Evolutionary conservation across 768 basidiomycete species (phyloP).

Genomic region (Postia placenta): DNA sequence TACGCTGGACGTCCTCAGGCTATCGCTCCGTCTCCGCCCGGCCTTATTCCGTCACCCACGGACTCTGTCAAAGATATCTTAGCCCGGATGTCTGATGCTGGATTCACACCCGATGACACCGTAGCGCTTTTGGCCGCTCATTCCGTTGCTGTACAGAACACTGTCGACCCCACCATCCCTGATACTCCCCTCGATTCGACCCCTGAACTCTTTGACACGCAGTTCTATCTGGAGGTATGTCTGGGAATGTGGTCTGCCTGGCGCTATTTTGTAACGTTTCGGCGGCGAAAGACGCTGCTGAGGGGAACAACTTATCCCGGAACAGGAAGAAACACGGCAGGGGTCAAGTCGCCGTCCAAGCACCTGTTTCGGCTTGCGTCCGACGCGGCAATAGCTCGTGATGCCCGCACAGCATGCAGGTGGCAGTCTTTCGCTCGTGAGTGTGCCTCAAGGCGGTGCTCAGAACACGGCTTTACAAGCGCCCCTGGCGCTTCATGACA

Average conservation of each 20-base stretch:
- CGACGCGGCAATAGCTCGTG: slow-evolving; percentile 14
- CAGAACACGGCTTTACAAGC: background rate
- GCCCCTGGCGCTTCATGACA: background rate
- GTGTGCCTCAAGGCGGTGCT: background rate
- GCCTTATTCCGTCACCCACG: slow-evolving; percentile 18
- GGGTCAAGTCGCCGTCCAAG: slow-evolving; percentile 10
- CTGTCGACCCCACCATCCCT: slow-evolving; percentile 9
- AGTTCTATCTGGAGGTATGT: slow-evolving; percentile 21
- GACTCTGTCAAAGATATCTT: slow-evolving; percentile 19
- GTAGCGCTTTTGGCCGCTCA: slow-evolving; percentile 19
- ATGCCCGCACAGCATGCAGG: slow-evolving; percentile 9
- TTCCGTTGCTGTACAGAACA: slow-evolving; percentile 12
- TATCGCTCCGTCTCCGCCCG: slow-evolving; percentile 14
- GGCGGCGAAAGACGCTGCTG: slow-evolving; percentile 9
- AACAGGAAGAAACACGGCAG: slow-evolving; percentile 8
- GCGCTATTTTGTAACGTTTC: too few relatives aligned
- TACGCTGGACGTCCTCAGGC: slow-evolving; percentile 16
- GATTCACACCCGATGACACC: slow-evolving; percentile 13
- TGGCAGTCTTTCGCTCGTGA: slow-evolving; percentile 15
- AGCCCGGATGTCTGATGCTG: slow-evolving; percentile 13
- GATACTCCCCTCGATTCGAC: slow-evolving; percentile 21
- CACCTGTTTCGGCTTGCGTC: slow-evolving; percentile 16
- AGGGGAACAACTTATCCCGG: slow-evolving; percentile 15
- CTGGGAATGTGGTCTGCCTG: background rate
- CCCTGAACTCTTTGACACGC: slow-evolving; percentile 20